Percentiles rank a stretch among this genome's conserved stretches.
phyloP scores from a whole-genome alignment of 148 eudicot species.

The Amaranthus cruentus region DNA sequence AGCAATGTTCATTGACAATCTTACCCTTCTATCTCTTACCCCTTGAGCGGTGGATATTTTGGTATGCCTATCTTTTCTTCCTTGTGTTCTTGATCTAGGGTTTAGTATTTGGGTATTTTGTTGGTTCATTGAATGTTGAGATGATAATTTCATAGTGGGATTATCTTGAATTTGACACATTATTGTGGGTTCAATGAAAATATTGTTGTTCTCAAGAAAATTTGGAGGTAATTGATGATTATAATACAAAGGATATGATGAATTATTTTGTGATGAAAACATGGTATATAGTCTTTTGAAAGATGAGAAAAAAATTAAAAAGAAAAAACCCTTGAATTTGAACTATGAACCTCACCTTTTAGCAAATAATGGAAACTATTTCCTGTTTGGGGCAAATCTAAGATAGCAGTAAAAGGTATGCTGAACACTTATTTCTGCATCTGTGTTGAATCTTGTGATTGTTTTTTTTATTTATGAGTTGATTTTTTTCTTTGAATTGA shows the following conservation, averaged over 20 bases:
- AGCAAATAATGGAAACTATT: no score
- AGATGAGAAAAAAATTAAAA: neutral
- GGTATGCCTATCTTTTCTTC: constrained; percentile 41
- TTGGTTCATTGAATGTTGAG: constrained; percentile 16
- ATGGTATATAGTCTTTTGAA: constrained; percentile 8
- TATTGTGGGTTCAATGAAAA: constrained; percentile 5
- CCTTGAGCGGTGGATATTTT: constrained; percentile 45
- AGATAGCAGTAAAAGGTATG: no score
- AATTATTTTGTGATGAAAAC: constrained; percentile 18
- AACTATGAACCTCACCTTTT: no score
- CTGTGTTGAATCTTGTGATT: no score
- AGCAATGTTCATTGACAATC: constrained; percentile 40
- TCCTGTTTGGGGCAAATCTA: no score
- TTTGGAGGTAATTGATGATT: constrained; percentile 14
- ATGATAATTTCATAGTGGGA: constrained; percentile 7
- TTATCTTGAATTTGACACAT: constrained; percentile 4
- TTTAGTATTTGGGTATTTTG: neutral
- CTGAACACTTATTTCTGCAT: no score
- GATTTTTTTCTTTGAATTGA: no score
- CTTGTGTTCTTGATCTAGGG: constrained; percentile 9
- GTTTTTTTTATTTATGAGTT: no score
- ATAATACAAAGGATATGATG: constrained; percentile 19
- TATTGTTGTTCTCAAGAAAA: constrained; percentile 19
- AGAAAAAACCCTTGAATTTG: neutral
- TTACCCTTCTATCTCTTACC: constrained; percentile 41